Evolutionary conservation across 2,329 filamentous ascomycete genomes (phyloP), one percentile per base, ranked within the genome.

Genomic region (Diaporthe ampelina): DNA sequence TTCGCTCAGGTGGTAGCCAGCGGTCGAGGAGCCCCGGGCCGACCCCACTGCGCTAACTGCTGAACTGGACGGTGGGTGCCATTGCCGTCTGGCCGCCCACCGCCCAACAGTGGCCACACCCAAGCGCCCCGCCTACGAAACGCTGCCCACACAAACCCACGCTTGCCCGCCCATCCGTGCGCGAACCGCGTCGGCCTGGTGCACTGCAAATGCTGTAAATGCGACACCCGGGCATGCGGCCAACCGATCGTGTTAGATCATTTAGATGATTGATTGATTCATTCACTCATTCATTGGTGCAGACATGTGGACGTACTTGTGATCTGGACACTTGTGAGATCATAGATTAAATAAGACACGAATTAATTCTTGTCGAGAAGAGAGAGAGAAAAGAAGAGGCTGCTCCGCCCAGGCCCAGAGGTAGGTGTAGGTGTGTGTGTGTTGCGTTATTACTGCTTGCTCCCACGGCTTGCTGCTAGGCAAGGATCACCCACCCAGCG

Each of bases 101-200:
- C 29, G 29, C 21, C 43, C 40, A 63, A 11, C 37, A 40, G 37
- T 40, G 37, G 11, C 11, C 37, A 40, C 35, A 11, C 35, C 11
- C 57, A 59, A 40, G 37, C 7, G 59, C 59, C 59, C 59, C 59
- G 24, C 59, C 57, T 19, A 17, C 57, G 56, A 58, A 40, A 59
- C 57, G 57, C 21, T 52, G 26, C 45, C 61, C 45, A 52, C 61
- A 21, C 59, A 11, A 50, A 26, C 17, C 3, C 17, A 32, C 26
- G 26, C 45, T 48, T 48, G 45, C 59, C 40, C 40, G 43, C 59
- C 43, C 40, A 26, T 26, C 11, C 15, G 58, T 40, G 37, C 61
- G 61, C 61, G 61, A 67, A 52, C 45, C 61, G 61, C 61, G 61
- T 67, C 61, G 61, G 61, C 61, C 61, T 67, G 61, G 61, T 52